These are phyloP conservation scores for Corrigiola litoralis DNA, from an alignment of 179 eudicot species.

Conservation along the genomic window DNA sequence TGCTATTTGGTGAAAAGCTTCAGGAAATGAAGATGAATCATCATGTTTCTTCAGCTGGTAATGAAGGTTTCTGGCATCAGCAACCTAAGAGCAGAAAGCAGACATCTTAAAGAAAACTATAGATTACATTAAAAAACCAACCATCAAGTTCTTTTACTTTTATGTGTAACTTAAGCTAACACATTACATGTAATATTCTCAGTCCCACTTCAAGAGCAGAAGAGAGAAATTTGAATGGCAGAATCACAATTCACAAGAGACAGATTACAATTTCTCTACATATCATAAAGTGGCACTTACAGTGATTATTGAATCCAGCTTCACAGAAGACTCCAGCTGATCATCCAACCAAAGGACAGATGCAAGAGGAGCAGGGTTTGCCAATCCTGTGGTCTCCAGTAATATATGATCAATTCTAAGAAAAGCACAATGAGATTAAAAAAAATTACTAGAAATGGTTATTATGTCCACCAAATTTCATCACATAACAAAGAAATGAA, in stretches of 20 bases:
- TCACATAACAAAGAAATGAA: neutral
- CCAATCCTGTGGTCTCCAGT: conserved; percentile 94
- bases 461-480: neutral
- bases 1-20: conserved; percentile 88
- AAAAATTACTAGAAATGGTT: neutral
- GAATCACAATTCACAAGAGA: neutral
- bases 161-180: neutral
- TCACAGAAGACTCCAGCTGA: conserved; percentile 83
- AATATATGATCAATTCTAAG: conserved; percentile 91
- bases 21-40: conserved; percentile 83
- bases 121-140: neutral
- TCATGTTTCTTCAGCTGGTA: conserved; percentile 66
- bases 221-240: neutral
- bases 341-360: conserved; percentile 98
- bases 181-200: neutral
- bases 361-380: conserved; percentile 98
- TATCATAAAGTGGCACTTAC: conserved; percentile 42
- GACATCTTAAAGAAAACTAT: neutral
- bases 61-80: conserved; percentile 87
- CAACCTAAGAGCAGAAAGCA: conserved; percentile 55
- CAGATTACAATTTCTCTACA: neutral
- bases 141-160: neutral
- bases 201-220: neutral
- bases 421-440: conserved; percentile 13
- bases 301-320: conserved; percentile 86